phyloP scores from a whole-genome alignment of 2,329 filamentous ascomycete species.

The Penicillium corylophilum region DNA sequence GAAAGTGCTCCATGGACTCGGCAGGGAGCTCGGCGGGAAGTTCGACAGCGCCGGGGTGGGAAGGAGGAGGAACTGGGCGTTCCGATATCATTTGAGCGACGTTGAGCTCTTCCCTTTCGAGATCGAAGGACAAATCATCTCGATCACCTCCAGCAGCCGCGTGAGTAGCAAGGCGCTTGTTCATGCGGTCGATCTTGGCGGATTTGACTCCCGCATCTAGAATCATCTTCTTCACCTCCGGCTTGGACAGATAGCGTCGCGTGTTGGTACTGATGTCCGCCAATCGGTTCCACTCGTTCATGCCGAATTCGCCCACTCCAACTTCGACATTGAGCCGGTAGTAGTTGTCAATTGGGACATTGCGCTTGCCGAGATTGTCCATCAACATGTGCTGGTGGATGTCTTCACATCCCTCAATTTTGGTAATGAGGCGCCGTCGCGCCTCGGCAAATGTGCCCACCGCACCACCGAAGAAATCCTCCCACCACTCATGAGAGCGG shows the following conservation, averaged over 20 bases:
- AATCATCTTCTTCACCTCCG: constrained; percentile 74
- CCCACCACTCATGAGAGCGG: constrained; percentile 78
- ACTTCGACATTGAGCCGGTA: constrained; percentile 96
- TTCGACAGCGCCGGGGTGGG: constrained; percentile 55
- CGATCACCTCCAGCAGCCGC: constrained; percentile 36
- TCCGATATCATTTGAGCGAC: constrained; percentile 2
- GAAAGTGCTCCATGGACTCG: constrained; percentile 43
- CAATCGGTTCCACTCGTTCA: constrained; percentile 97
- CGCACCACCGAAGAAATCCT: constrained; percentile 69
- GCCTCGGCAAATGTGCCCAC: constrained; percentile 92
- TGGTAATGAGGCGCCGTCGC: constrained; percentile 75
- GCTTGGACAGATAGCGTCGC: constrained; percentile 72
- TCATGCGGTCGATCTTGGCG: constrained; percentile 77
- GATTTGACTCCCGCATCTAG: constrained; percentile 75
- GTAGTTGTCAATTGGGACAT: constrained; percentile 86
- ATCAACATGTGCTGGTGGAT: constrained; percentile 84
- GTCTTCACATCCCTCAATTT: constrained; percentile 92
- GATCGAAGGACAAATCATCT: constrained; percentile 29
- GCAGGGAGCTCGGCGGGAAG: constrained; percentile 63
- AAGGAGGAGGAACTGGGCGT: constrained; percentile 38
- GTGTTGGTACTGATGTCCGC: constrained; percentile 94
- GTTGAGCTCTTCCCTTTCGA: constrained; percentile 27
- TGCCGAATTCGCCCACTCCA: constrained; percentile 93
- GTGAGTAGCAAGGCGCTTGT: constrained; percentile 62
- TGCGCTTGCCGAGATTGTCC: constrained; percentile 72